Base-by-base conservation (phyloP, 2,329 filamentous ascomycete species). In the Teratosphaeria nubilosa region DNA sequence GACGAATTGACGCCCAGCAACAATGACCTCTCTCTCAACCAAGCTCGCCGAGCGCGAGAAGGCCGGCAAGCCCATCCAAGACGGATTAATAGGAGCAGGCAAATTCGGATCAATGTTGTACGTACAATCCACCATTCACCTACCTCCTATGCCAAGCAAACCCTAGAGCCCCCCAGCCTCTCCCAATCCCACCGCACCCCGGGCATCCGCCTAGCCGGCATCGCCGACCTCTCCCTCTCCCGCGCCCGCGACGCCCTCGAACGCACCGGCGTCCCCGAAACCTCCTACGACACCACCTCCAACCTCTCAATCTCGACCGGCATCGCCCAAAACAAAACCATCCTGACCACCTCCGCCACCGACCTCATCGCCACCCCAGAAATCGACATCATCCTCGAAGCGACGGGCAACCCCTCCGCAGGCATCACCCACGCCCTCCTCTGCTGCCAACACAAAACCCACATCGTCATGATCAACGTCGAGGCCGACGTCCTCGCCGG, bases 381-480 rank as follows among this genome's bases (percentile, higher is more conserved):
- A 13, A 76, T 78, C 48, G 74, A 77, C 60, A 71, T 77, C 27
- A 72, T 77, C 48, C 69, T 78, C 7, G 75, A 77, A 64, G 70
- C 76, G 9, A 77, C 75, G 0, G 76, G 74, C 1, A 76, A 73
- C 61, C 74, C 74, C 5, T 72, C 74, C 4, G 76, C 74, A 3
- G 76, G 76, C 14, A 73, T 79, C 48, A 68, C 69, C 2, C 75
- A 78, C 60, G 74, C 73, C 3, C 61, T 78, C 0, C 65, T 75
- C 10, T 77, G 74, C 65, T 78, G 74, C 59, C 74, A 78, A 60
- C 72, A 77, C 65, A 75, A 77, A 66, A 77, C 77, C 65, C 76
- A 78, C 65, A 77, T 78, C 54, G 75, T 78, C 27, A 77, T 77
- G 75, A 74, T 77, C 64, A 77, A 76, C 57, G 76, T 77, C 30